Conservation (phyloP, 2,329 filamentous ascomycete genomes). For the Saccharata proteae region DNA sequence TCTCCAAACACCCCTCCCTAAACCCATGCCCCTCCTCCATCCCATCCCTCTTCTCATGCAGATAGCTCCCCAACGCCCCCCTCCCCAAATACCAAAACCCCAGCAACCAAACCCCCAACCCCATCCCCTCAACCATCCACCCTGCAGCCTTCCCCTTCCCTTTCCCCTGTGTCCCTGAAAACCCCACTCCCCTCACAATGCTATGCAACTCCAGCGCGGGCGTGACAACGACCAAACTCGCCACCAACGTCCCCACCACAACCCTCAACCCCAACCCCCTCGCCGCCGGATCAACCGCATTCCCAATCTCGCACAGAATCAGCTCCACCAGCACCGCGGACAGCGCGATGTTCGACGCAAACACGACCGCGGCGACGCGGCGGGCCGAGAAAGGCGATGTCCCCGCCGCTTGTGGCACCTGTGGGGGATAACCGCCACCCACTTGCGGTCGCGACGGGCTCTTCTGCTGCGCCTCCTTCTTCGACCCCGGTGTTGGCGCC, state of each 20-base stretch:
- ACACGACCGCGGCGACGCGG: slow-evolving; percentile 48
- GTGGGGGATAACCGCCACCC: slow-evolving; percentile 11
- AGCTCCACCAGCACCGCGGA: slow-evolving; percentile 68
- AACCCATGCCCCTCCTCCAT: slow-evolving; percentile 35
- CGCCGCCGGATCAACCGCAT: slow-evolving; percentile 56
- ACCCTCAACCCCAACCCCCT: slow-evolving; percentile 55
- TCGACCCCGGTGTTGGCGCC: slow-evolving; percentile 44
- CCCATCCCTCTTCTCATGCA: slow-evolving; percentile 33
- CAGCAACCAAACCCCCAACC: slow-evolving; percentile 58
- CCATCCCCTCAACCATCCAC: slow-evolving; percentile 50
- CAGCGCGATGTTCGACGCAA: slow-evolving; percentile 65
- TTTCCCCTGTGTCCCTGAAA: slow-evolving; percentile 39
- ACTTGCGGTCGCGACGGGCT: too few relatives aligned
- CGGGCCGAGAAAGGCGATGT: slow-evolving; percentile 16
- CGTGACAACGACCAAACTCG: slow-evolving; percentile 61
- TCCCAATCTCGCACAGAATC: slow-evolving; percentile 74
- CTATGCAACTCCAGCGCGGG: slow-evolving; percentile 70
- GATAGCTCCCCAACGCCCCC: slow-evolving; percentile 44
- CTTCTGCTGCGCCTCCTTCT: slow-evolving; percentile 16
- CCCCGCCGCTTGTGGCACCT: slow-evolving; percentile 9
- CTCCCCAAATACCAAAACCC: slow-evolving; percentile 66
- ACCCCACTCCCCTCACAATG: slow-evolving; percentile 49
- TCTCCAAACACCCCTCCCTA: slow-evolving; percentile 44
- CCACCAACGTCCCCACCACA: slow-evolving; percentile 58
- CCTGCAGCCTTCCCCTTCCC: slow-evolving; percentile 47